Conservation (phyloP, 257 asterid genomes). For the Anisodus acutangulus region DNA sequence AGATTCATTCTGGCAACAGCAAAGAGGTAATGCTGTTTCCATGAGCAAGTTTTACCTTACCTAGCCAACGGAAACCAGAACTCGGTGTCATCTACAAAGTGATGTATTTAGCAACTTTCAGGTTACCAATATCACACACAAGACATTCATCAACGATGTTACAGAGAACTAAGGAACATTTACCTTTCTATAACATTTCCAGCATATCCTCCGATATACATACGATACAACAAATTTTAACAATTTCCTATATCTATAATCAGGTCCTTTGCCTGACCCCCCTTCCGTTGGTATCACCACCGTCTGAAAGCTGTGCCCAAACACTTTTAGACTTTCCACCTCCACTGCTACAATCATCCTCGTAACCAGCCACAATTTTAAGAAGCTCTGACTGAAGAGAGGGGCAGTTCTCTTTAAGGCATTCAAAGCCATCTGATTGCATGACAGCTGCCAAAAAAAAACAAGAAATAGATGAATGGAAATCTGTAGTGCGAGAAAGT, state of each 20-base stretch:
- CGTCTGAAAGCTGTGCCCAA: conserved; percentile 95
- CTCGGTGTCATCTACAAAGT: not conserved
- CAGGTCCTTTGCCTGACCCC: conserved; percentile 88
- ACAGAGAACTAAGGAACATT: conserved; percentile 17
- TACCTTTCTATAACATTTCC: conserved; percentile 25
- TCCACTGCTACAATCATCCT: conserved; percentile 84
- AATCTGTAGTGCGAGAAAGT: not conserved
- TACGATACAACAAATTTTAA: conserved; percentile 39
- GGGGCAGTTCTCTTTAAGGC: conserved; percentile 75
- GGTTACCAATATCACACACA: not conserved
- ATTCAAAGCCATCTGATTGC: conserved; percentile 91
- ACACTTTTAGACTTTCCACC: conserved; percentile 89
- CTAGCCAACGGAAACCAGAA: not conserved
- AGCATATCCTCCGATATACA: conserved; percentile 29
- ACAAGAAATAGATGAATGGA: not conserved
- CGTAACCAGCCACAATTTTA: conserved; percentile 95
- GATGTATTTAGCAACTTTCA: not conserved
- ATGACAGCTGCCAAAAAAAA: conserved; percentile 70
- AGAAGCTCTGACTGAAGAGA: conserved; percentile 83
- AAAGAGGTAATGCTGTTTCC: not conserved
- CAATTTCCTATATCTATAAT: conserved; percentile 45
- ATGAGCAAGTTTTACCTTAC: not conserved
- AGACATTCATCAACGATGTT: not conserved
- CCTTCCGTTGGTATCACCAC: conserved; percentile 86
- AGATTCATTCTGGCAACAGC: not conserved